Percentiles rank a stretch among this genome's conserved stretches.
phyloP scores from a whole-genome alignment of 2,329 filamentous ascomycete species.

The Ceratocystis alfenasii region DNA sequence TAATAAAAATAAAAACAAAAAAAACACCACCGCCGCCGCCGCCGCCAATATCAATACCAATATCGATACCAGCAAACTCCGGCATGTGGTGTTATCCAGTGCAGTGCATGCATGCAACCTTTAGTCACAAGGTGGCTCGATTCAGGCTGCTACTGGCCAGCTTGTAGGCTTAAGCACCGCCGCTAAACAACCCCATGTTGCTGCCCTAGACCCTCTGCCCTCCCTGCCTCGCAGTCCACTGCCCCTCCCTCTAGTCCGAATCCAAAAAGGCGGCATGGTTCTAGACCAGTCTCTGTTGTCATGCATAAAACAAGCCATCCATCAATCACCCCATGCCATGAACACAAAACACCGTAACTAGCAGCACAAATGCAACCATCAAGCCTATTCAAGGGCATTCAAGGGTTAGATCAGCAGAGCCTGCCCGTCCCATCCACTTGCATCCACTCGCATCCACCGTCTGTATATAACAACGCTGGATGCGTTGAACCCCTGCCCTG shows the following conservation, averaged over 20 bases:
- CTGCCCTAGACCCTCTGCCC: background rate
- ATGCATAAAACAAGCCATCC: conserved; percentile 8
- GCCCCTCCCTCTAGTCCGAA: background rate
- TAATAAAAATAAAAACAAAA: background rate
- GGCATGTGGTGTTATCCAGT: background rate
- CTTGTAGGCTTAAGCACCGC: background rate
- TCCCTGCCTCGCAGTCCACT: background rate
- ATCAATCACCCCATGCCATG: conserved; percentile 1
- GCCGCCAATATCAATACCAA: background rate
- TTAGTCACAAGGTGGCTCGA: background rate
- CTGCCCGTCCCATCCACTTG: background rate
- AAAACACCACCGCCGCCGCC: background rate
- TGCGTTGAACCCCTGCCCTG: too few species aligned
- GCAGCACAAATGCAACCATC: background rate
- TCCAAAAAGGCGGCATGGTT: background rate
- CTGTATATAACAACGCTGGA: too few species aligned
- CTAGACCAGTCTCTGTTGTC: conserved; percentile 7
- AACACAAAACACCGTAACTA: background rate
- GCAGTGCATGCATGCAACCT: background rate
- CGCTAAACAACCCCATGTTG: background rate
- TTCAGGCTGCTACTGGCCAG: background rate
- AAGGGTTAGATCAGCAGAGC: background rate
- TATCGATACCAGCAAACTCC: background rate
- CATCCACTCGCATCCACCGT: background rate
- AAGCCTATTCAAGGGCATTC: background rate